phyloP scores from a whole-genome alignment of 768 basidiomycete genomes.

The Termitomyces sp. region DNA sequence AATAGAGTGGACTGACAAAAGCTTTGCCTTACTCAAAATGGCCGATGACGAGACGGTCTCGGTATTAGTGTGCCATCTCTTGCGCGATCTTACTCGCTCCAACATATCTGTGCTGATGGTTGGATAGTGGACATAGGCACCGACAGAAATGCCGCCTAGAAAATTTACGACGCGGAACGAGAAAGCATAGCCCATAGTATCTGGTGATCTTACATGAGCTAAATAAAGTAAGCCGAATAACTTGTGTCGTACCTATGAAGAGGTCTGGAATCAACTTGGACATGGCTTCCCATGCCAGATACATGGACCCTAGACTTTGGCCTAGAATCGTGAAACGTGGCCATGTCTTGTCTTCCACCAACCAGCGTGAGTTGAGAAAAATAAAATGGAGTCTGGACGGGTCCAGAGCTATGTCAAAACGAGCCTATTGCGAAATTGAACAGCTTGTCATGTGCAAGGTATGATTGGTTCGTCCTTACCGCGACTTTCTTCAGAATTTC shows the following conservation, averaged over 20 bases:
- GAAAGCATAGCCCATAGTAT: constrained; percentile 98
- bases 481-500: constrained; percentile 79
- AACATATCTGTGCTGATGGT: constrained; percentile 96
- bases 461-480: constrained; percentile 30
- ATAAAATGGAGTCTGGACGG: constrained; percentile 71
- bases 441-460: not conserved
- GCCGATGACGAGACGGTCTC: constrained; percentile 48
- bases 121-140: constrained; percentile 94
- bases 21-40: constrained; percentile 54
- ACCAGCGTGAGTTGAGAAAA: constrained; percentile 61
- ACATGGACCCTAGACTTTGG: constrained; percentile 86
- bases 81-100: constrained; percentile 59
- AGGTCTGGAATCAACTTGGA: constrained; percentile 77
- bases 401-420: constrained; percentile 75
- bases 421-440: constrained; percentile 38
- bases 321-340: constrained; percentile 87
- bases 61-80: constrained; percentile 58
- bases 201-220: constrained; percentile 33
- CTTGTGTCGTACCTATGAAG: constrained; percentile 65
- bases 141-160: constrained; percentile 65
- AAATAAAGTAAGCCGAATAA: not conserved
- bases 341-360: constrained; percentile 84
- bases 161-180: constrained; percentile 75
- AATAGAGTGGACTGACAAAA: constrained; percentile 36
- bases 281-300: constrained; percentile 81